These are phyloP conservation scores for Castanea sativa DNA, from an alignment of 306 rosid genomes.

Conservation along the genomic window DNA sequence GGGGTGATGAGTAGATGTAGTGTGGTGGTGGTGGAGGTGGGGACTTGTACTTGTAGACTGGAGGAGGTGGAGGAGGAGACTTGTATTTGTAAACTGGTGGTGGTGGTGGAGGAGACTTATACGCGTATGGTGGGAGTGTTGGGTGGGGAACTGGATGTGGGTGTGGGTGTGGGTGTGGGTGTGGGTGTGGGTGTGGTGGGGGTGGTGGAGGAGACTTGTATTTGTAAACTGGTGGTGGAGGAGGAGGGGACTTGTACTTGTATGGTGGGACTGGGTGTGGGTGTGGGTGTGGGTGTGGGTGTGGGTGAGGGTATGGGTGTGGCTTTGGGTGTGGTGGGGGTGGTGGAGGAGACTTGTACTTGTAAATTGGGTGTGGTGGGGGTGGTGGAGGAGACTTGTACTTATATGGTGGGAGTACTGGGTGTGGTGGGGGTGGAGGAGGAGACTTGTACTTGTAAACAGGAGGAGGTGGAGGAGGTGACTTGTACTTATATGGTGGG, in stretches of 20 bases:
- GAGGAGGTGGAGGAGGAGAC: background rate
- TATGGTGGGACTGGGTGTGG: constrained; percentile 26
- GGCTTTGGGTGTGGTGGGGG: constrained; percentile 53
- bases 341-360: constrained; percentile 56
- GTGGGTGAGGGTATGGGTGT: constrained; percentile 17
- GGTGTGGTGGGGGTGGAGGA: constrained; percentile 49
- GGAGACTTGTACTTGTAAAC: constrained; percentile 52
- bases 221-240: constrained; percentile 18
- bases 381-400: constrained; percentile 85
- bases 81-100: background rate
- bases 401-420: constrained; percentile 13
- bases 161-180: too few species aligned
- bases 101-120: constrained; percentile 15
- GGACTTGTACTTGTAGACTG: background rate
- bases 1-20: constrained; percentile 65
- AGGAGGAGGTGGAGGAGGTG: constrained; percentile 1
- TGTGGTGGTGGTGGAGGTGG: constrained; percentile 39
- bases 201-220: constrained; percentile 7
- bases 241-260: constrained; percentile 52
- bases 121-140: constrained; percentile 5
- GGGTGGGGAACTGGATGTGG: too few species aligned
- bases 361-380: constrained; percentile 19
- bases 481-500: background rate
- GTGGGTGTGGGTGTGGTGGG: background rate
- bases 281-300: background rate